Evolutionary conservation across 176 grass and related monocot species (phyloP), one percentile per base, ranked within the genome.

Genomic region (Elymus sibiricus): DNA sequence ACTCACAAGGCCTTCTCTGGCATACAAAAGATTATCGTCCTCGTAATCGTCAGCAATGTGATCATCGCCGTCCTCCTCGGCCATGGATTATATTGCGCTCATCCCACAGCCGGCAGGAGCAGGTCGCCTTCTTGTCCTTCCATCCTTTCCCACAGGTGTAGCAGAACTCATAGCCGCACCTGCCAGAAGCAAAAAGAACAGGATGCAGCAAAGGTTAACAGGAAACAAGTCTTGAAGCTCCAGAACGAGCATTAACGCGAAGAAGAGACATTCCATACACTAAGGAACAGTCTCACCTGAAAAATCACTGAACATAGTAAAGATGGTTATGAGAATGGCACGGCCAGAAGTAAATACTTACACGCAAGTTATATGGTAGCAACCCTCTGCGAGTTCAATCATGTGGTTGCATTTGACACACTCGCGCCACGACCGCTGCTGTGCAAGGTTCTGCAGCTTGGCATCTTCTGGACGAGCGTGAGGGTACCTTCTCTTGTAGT

Each of bases 121-220:
- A 97, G 13, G 90, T 84, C 14, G 85, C 82, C 39, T 85, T 97
- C 65, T 94, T 97, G 15, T 92, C 64, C 78, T 94, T 92, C 89
- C 90, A 94, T 87, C 93, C 87, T 76, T 86, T 84, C 37, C 91
- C 88, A 42, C 92, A 94, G 3, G 86, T 97, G 87, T 97, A 97
- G 70, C 94, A 97, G 69, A 97, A 97, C 42, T 94, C 90, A 83
- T 85, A 92, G 10, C 90, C 82, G 42, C 94, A 93, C 51, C 94
- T 97, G 79, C 17, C 38, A 32, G 9, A 56, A 26, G 63, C 34
- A 76, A 22, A 76, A 22, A 9, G 21, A 15, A 16, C 21, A 25
- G 15, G 5, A 76, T 40, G 32, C 6, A 38, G 16, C 19, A 39
- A 29, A 85, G 26, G 11, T 11, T 79, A 25, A n/a, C 53, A 24